These are phyloP conservation scores for Ascochyta koolunga DNA, from an alignment of 2,329 filamentous ascomycete genomes.

Conservation along the genomic window DNA sequence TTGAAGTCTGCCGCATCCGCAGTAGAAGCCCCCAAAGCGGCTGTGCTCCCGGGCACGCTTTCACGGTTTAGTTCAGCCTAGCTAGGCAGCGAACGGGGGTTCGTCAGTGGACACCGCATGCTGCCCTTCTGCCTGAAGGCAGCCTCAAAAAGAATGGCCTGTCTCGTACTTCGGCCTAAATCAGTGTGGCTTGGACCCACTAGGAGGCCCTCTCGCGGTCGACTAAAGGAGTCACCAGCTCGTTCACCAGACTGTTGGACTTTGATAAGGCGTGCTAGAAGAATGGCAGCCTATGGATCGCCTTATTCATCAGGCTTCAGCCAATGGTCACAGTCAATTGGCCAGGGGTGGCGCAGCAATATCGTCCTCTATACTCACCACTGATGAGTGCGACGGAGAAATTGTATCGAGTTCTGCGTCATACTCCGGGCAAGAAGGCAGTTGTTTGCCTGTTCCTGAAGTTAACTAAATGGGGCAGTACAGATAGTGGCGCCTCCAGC, in stretches of 20 bases:
- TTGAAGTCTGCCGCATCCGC: slow-evolving; percentile 35
- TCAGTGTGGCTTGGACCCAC: slow-evolving; percentile 33
- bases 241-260: slow-evolving; percentile 19
- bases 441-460: slow-evolving; percentile 34
- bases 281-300: slow-evolving; percentile 34
- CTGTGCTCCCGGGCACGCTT: slow-evolving; percentile 33
- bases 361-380: slow-evolving; percentile 19
- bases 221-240: slow-evolving; percentile 37
- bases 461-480: slow-evolving; percentile 21
- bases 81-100: slow-evolving; percentile 40
- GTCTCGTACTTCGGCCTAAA: slow-evolving; percentile 26
- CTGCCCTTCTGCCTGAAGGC: slow-evolving; percentile 35
- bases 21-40: slow-evolving; percentile 30
- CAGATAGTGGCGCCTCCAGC: slow-evolving; percentile 31
- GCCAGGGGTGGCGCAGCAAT: slow-evolving; percentile 33
- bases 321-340: slow-evolving; percentile 27
- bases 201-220: slow-evolving; percentile 30
- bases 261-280: slow-evolving; percentile 36
- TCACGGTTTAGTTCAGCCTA: slow-evolving; percentile 23
- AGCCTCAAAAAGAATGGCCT: slow-evolving; percentile 25
- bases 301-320: slow-evolving; percentile 31
- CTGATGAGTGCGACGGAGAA: slow-evolving; percentile 26
- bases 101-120: slow-evolving; percentile 25
- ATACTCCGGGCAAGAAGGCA: slow-evolving; percentile 39
- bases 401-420: slow-evolving; percentile 31